Base-by-base conservation (phyloP, 257 asterid genomes). In the Ajuga chamaepitys region DNA sequence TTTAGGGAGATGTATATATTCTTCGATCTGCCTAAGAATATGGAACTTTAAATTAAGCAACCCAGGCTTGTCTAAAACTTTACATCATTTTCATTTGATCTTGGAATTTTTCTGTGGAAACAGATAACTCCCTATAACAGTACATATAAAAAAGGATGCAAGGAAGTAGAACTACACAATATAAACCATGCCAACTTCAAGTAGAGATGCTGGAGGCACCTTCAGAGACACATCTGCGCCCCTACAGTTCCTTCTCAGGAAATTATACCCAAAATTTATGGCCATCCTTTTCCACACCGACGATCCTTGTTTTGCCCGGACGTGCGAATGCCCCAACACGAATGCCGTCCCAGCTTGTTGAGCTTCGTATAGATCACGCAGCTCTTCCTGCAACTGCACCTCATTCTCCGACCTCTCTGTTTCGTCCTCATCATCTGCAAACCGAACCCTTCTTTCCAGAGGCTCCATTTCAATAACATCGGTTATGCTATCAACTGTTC, bases 181-280 rank as follows among this genome's bases (percentile, higher is more conserved):
- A 61, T 92, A 92, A 67, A 88, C 89, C 98, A 92, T 92, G 22
- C 98, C 97, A 64, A 92, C 98, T 78, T 92, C 96, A 62, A 92
- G 85, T 5, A 92, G 94, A 7, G 98, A 92, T 2, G 97, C 98
- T 16, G 98, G 97, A 37, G 98, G 98, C 58, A 92, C 94, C 83
- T 84, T 92, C 1, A 92, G 80, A 16, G 97, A 85, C 63, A 89
- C 97, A 72, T 89, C 98, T 3, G 97, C 83, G 14, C 97, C 97
- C 64, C 98, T 74, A 40, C 98, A 92, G 38, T 92, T 92, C 68
- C 93, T 83, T 37, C 93, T 68, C 0, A 92, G 79, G 74, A 92
- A 83, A 80, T 84, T 92, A 59, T 89, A 92, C 22, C 97, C 98
- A 22, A 78, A 75, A 76, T 92, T 81, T 10, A 92, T 81, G 0